Percentiles rank a stretch among this genome's conserved stretches.
phyloP scores from a whole-genome alignment of 768 basidiomycete genomes.

The Suillus decipiens region DNA sequence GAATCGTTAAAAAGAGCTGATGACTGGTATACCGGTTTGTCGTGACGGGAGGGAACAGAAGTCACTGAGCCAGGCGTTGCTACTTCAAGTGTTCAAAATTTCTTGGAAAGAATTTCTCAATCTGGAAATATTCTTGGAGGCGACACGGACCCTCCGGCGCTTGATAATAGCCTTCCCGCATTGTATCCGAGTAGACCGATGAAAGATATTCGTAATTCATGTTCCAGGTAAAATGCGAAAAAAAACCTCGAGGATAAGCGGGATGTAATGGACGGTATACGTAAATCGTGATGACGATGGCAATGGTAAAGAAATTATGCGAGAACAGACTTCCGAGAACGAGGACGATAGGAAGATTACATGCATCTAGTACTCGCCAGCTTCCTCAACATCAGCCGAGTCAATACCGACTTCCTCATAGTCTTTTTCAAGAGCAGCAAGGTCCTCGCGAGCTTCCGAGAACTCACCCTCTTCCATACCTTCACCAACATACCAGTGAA shows the following conservation, averaged over 20 bases:
- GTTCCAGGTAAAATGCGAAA: conserved; percentile 18
- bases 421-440: conserved; percentile 99
- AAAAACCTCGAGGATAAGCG: conserved; percentile 21
- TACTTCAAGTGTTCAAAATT: conserved; percentile 20
- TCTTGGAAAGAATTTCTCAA: conserved; percentile 18
- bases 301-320: conserved; percentile 28
- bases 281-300: conserved; percentile 35
- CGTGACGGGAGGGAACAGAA: conserved; percentile 20
- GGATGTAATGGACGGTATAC: conserved; percentile 32
- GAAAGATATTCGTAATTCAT: conserved; percentile 12
- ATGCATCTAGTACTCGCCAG: conserved; percentile 44
- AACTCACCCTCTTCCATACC: conserved; percentile 95
- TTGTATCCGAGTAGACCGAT: neutral
- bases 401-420: conserved; percentile 81
- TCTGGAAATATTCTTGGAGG: conserved; percentile 27
- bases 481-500: conserved; percentile 72
- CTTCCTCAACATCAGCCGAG: conserved; percentile 53
- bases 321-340: conserved; percentile 29
- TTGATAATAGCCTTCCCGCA: neutral
- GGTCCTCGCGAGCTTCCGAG: conserved; percentile 97
- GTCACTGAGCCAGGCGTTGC: conserved; percentile 3
- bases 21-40: conserved; percentile 12
- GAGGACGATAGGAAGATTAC: conserved; percentile 23
- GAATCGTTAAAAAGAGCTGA: conserved; percentile 18
- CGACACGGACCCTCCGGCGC: conserved; percentile 4